Conservation (phyloP, 371 early-diverging fungal genomes). For the Mortierella sp. region DNA sequence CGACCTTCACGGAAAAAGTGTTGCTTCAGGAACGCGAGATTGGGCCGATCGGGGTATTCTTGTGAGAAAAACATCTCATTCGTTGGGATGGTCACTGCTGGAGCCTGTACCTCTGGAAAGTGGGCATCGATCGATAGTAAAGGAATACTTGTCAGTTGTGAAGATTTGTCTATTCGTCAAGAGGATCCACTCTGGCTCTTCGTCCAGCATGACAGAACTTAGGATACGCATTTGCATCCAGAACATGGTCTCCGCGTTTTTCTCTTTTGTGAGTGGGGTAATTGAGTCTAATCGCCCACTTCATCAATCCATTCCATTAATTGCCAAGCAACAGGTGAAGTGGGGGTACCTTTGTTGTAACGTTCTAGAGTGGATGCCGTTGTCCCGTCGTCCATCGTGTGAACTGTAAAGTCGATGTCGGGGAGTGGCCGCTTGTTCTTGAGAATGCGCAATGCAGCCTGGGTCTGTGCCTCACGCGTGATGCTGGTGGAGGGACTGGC, state of each 20-base stretch:
- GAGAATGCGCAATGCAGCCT: constrained; percentile 36
- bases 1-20: constrained; percentile 94
- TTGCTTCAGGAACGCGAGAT: constrained; percentile 83
- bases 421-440: constrained; percentile 56
- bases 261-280: no score
- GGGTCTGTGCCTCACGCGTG: constrained; percentile 22
- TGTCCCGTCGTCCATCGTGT: constrained; percentile 83
- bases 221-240: no score
- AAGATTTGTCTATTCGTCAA: not conserved
- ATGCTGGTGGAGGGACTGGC: no score
- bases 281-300: no score
- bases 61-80: constrained; percentile 67
- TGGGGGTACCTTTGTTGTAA: constrained; percentile 84
- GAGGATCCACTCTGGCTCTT: not conserved
- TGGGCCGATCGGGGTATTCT: constrained; percentile 78
- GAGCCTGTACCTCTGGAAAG: constrained; percentile 63
- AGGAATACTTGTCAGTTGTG: not conserved
- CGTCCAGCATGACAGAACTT: no score
- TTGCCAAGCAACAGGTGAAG: no score
- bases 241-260: no score
- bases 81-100: constrained; percentile 63
- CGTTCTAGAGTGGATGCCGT: constrained; percentile 82
- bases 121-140: not conserved
- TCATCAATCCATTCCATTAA: no score
- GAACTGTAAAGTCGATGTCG: constrained; percentile 78